Evolutionary conservation across 768 basidiomycete genomes (phyloP), one percentile per base, ranked within the genome.

Genomic region (Boletus subcaerulescens): DNA sequence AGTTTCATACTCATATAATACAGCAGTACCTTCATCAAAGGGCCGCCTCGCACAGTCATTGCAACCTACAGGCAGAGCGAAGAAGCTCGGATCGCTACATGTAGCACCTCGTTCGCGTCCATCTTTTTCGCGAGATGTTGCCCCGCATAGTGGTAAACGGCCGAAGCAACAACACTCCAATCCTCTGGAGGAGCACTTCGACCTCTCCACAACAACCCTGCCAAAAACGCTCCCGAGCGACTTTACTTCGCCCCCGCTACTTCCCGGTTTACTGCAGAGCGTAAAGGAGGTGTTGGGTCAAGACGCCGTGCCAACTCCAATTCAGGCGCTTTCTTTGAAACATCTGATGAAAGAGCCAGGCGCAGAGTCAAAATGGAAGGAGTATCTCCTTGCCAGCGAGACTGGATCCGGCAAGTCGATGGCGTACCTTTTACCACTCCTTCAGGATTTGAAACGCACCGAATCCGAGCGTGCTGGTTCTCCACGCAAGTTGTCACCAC

Each of bases 361-460:
- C 33, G 31, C 42, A 15, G 61, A 48, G 35, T 36, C 57, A 14
- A 61, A 50, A 26, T 59, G 55, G 62, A 70, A 55, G 44, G 75
- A 83, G 45, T 86, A 79, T 59, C 79, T 96, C 7, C 77, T 96
- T 1, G 93, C 91, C 0, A 86, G 89, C 0, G 93, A 95, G 70
- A 96, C 92, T 0, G 93, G 94, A 15, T 93, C 91, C 0, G 93
- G 93, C 1, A 96, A 96, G 73, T 93, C 89, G 3, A 81, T 95
- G 29, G 93, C 94, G 1, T 96, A 94, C 69, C 80, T 95, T 41
- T 78, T 95, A 6, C 93, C 93, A 0, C 70, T 95, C 50, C 76
- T 96, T 2, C 89, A 95, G 59, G 74, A 80, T 58, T 75, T 95
- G 66, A 96, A 96, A 68, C 66, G 73, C 45, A 74, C 80, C 3